Evolutionary conservation across 345 rosid genomes (phyloP).

Genomic region (Luvunga scandens): DNA sequence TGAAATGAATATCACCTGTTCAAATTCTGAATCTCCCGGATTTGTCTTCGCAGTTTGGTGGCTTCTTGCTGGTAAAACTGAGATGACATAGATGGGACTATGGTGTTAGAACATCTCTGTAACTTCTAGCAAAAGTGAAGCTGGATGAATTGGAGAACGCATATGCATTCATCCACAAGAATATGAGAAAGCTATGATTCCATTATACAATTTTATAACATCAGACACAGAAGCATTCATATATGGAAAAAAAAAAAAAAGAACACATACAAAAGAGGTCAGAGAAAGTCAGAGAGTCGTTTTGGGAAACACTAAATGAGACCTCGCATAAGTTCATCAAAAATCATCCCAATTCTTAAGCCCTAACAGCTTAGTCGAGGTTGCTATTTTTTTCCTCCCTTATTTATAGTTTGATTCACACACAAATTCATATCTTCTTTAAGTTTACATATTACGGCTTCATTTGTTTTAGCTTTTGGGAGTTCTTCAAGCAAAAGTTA

Average conservation of each 20-base stretch:
- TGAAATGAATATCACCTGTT: constrained; percentile 44
- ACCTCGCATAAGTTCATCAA: background rate
- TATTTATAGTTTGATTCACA: background rate
- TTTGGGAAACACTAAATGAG: background rate
- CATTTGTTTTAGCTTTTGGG: too few relatives aligned
- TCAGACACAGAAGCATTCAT: background rate
- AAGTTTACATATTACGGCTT: too few relatives aligned
- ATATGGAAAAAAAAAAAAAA: too few relatives aligned
- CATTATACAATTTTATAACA: background rate
- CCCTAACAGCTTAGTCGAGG: background rate
- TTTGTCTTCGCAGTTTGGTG: constrained; percentile 69
- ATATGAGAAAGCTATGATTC: background rate
- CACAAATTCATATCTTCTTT: background rate
- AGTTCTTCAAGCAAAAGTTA: too few relatives aligned
- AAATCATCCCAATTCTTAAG: background rate
- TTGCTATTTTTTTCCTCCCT: background rate
- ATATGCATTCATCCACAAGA: background rate
- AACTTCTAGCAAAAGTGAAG: background rate
- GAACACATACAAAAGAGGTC: background rate
- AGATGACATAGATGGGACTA: background rate
- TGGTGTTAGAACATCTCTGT: background rate
- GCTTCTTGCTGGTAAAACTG: constrained; percentile 94
- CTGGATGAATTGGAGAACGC: background rate
- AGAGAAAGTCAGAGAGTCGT: background rate
- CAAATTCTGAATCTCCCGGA: constrained; percentile 65